Evolutionary conservation across 148 eudicot genomes (phyloP).

Genomic region (Camellia sinensis): DNA sequence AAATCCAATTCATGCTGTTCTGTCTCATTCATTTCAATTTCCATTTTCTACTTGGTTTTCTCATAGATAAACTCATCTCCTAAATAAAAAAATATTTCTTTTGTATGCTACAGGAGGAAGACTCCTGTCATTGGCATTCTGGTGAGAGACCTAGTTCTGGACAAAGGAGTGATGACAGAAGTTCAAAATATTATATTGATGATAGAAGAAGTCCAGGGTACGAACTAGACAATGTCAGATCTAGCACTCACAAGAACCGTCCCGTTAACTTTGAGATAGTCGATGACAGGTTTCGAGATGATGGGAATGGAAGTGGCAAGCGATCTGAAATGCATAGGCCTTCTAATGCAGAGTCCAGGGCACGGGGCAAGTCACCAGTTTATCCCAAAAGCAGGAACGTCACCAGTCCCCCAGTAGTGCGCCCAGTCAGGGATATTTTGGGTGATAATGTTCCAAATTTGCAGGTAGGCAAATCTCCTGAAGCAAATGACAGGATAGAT

Average conservation of each 20-base stretch:
- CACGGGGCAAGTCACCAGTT: slow-evolving; percentile 37
- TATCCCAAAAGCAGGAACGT: slow-evolving; percentile 17
- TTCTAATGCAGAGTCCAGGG: slow-evolving; percentile 41
- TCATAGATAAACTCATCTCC: background rate
- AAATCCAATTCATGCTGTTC: background rate
- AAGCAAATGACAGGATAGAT: slow-evolving; percentile 30
- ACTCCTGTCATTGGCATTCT: slow-evolving; percentile 6
- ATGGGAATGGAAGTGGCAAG: slow-evolving; percentile 40
- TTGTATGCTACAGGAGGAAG: slow-evolving; percentile 8
- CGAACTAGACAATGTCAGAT: slow-evolving; percentile 28
- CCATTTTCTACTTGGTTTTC: background rate
- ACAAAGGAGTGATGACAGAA: slow-evolving; percentile 30
- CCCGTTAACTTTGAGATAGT: slow-evolving; percentile 49
- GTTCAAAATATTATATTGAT: slow-evolving; percentile 26
- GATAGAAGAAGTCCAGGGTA: slow-evolving; percentile 42
- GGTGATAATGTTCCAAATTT: slow-evolving; percentile 43
- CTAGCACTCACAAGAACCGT: slow-evolving; percentile 26
- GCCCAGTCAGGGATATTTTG: slow-evolving; percentile 42
- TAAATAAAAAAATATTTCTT: background rate
- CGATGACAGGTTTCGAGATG: slow-evolving; percentile 52
- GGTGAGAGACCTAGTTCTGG: slow-evolving; percentile 27
- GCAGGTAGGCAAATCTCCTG: slow-evolving; percentile 38
- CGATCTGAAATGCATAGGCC: slow-evolving; percentile 42
- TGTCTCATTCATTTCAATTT: background rate
- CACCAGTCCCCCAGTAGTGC: slow-evolving; percentile 31